phyloP scores from a whole-genome alignment of 768 basidiomycete species.

The Lepiota subincarnata region DNA sequence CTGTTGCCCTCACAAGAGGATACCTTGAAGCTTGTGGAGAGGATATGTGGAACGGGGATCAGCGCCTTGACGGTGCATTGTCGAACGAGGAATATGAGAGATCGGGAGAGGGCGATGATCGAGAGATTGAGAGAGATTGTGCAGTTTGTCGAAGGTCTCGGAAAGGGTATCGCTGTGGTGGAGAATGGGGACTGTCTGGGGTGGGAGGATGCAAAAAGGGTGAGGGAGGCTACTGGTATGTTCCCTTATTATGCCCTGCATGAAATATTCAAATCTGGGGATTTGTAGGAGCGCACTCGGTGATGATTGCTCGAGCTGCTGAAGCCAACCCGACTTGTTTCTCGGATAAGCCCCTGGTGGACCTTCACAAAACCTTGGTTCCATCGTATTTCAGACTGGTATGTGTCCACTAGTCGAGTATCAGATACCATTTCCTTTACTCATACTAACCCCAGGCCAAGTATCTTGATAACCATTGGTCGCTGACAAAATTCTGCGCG shows the following conservation, averaged over 20 bases:
- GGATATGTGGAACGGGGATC: constrained; percentile 84
- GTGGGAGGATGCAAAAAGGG: constrained; percentile 72
- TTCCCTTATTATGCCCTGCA: constrained; percentile 21
- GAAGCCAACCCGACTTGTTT: constrained; percentile 93
- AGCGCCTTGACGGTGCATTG: constrained; percentile 92
- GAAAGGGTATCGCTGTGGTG: constrained; percentile 78
- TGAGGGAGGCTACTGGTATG: constrained; percentile 67
- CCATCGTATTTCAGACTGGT: constrained; percentile 76
- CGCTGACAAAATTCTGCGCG: constrained; percentile 85
- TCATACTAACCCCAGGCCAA: constrained; percentile 45
- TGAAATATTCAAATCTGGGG: neutral
- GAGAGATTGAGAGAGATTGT: constrained; percentile 82
- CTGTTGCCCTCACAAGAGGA: constrained; percentile 82
- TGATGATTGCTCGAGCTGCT: constrained; percentile 96
- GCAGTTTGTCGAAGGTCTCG: constrained; percentile 71
- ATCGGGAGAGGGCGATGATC: constrained; percentile 72
- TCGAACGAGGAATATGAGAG: constrained; percentile 88
- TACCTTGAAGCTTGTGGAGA: constrained; percentile 84
- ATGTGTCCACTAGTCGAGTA: constrained; percentile 14
- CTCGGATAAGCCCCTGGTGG: constrained; percentile 57
- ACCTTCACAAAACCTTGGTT: constrained; percentile 65
- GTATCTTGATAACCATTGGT: constrained; percentile 77
- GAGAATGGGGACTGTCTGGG: constrained; percentile 92
- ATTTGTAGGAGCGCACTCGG: constrained; percentile 69
- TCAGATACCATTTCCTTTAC: neutral